phyloP scores from a whole-genome alignment of 768 basidiomycete genomes.

The Lentinula guzmanii region DNA sequence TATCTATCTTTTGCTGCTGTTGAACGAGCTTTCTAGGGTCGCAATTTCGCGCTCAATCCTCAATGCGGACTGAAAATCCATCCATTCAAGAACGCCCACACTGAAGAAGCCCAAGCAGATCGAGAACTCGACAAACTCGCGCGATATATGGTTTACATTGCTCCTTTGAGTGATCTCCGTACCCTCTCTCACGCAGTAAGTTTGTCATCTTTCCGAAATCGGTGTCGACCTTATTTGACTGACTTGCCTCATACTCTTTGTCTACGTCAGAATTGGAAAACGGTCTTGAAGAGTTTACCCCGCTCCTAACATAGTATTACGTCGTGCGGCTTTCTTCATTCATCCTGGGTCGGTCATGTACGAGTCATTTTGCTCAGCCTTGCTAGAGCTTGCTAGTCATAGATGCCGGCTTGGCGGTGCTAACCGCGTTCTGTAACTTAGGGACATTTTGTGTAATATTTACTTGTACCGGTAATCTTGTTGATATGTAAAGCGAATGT shows the following conservation, averaged over 20 bases:
- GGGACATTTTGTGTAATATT: not conserved
- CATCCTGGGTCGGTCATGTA: not conserved
- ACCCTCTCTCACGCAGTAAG: slow-evolving; percentile 62
- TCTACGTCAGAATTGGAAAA: slow-evolving; percentile 42
- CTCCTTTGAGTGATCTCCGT: slow-evolving; percentile 53
- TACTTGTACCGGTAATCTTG: not conserved
- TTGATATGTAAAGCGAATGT: not conserved
- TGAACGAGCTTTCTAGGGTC: slow-evolving; percentile 34
- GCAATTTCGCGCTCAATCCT: slow-evolving; percentile 88
- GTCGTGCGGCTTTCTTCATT: not conserved
- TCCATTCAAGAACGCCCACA: slow-evolving; percentile 77
- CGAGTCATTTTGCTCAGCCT: not conserved
- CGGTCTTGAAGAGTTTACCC: slow-evolving; percentile 34
- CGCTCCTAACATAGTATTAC: not conserved
- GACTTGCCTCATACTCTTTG: not conserved
- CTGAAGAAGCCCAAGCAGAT: slow-evolving; percentile 55
- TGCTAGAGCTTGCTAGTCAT: not conserved
- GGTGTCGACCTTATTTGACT: not conserved
- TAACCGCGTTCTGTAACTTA: not conserved
- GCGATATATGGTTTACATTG: slow-evolving; percentile 62
- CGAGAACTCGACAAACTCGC: slow-evolving; percentile 63
- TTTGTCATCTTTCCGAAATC: not conserved
- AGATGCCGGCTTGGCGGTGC: not conserved
- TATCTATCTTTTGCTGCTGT: not conserved
- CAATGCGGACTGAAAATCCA: slow-evolving; percentile 78